phyloP scores from a whole-genome alignment of 768 basidiomycete genomes.

The Leccinum ochraceum region DNA sequence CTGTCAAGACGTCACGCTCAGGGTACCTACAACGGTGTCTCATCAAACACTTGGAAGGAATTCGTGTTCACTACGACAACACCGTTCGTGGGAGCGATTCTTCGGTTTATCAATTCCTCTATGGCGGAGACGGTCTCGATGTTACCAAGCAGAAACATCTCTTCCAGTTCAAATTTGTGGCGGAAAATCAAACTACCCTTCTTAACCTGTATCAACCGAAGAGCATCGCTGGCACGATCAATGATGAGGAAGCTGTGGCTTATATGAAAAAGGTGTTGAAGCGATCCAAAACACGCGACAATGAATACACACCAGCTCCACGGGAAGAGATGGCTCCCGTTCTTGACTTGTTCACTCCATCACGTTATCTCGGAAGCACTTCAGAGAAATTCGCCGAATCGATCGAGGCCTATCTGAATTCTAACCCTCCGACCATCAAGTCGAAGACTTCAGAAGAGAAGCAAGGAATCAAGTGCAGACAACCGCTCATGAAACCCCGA shows the following conservation, averaged over 20 bases:
- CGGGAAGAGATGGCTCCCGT: slow-evolving; percentile 69
- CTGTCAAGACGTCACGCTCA: slow-evolving; percentile 97
- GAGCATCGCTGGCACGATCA: slow-evolving; percentile 55
- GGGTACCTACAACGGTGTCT: slow-evolving; percentile 98
- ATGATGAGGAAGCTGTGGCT: slow-evolving; percentile 62
- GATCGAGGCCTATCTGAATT: slow-evolving; percentile 74
- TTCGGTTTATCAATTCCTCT: slow-evolving; percentile 93
- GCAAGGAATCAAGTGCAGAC: slow-evolving; percentile 44
- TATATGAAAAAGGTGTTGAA: slow-evolving; percentile 94
- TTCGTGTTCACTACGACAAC: slow-evolving; percentile 96
- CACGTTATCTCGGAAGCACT: slow-evolving; percentile 80
- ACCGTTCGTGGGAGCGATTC: slow-evolving; percentile 95
- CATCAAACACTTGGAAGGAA: slow-evolving; percentile 97
- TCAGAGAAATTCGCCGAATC: slow-evolving; percentile 89
- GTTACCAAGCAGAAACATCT: slow-evolving; percentile 98
- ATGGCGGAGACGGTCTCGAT: slow-evolving; percentile 95
- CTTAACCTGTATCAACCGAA: slow-evolving; percentile 69
- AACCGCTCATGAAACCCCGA: slow-evolving; percentile 46
- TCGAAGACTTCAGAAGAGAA: slow-evolving; percentile 41
- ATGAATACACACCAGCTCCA: slow-evolving; percentile 45
- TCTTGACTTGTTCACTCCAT: slow-evolving; percentile 76
- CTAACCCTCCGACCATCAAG: slow-evolving; percentile 62
- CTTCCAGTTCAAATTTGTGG: slow-evolving; percentile 90
- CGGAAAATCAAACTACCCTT: slow-evolving; percentile 80
- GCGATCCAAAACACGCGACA: slow-evolving; percentile 50